Conservation (phyloP, 2,329 filamentous ascomycete species). For the Ampelomyces quisqualis region DNA sequence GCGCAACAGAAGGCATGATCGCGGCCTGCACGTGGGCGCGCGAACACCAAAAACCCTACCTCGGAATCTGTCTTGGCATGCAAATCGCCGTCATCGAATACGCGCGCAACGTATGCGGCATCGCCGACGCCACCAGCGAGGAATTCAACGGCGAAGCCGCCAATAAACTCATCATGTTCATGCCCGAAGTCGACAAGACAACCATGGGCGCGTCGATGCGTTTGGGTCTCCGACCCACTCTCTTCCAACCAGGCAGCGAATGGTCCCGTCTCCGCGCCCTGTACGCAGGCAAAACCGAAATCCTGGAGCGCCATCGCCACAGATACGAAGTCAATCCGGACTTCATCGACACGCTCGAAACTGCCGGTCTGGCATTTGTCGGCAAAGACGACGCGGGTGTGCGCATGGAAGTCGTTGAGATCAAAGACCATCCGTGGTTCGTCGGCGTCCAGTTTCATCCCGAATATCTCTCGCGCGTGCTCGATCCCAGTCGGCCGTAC, state of each 20-base stretch:
- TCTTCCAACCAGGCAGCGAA: constrained; percentile 73
- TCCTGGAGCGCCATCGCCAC: constrained; percentile 77
- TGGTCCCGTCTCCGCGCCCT: constrained; percentile 76
- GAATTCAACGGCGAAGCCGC: constrained; percentile 62
- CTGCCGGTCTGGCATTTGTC: constrained; percentile 71
- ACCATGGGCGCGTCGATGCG: constrained; percentile 86
- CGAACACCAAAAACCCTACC: constrained; percentile 74
- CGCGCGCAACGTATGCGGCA: constrained; percentile 71
- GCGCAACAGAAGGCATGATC: constrained; percentile 91
- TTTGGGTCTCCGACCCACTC: constrained; percentile 70
- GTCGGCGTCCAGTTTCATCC: constrained; percentile 88
- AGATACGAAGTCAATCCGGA: constrained; percentile 88
- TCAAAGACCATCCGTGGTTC: constrained; percentile 81
- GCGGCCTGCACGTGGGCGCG: constrained; percentile 83
- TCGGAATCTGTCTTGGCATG: constrained; percentile 91
- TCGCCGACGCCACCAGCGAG: constrained; percentile 57
- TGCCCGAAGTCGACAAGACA: constrained; percentile 82
- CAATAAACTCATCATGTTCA: constrained; percentile 78
- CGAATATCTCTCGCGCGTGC: constrained; percentile 76
- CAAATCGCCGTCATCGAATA: constrained; percentile 91
- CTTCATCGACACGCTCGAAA: constrained; percentile 67
- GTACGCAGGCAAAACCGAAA: constrained; percentile 59
- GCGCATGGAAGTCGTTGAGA: constrained; percentile 80
- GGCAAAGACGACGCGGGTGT: constrained; percentile 77
- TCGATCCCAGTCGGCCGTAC: constrained; percentile 73